Evolutionary conservation across 352 stramenopile species (phyloP), one percentile per base, ranked within the genome.

Genomic region (Phytophthora agathidicida): DNA sequence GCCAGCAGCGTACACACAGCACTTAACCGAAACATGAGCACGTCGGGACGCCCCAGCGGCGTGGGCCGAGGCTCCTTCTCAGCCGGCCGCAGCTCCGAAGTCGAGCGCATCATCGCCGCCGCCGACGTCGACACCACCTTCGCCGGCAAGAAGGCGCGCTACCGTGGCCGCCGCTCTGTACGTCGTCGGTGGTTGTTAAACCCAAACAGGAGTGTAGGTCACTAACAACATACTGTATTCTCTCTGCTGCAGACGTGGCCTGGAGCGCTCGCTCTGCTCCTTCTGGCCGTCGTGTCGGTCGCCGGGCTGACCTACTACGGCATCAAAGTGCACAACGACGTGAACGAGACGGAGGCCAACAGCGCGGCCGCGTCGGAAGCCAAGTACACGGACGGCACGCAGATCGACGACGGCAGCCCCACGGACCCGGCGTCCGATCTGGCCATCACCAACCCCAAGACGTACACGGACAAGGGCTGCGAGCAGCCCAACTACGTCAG

Each of bases 401-500:
- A 80, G 36, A 93, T 95, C 45, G 60, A 74, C 0, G 86, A 93
- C 44, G 86, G 86, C 20, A 73, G 62, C 19, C 65, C 75, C 1
- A 71, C 31, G 1, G 78, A 86, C 45, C 26, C 59, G 17, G 75
- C 71, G 0, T 69, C 81, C 8, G 76, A 89, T 23, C 52, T 93
- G 17, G 43, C 72, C 3, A 61, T 78, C 8, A 88, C 84, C 14
- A 95, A 95, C 63, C 86, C 86, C 1, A 81, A 78, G 47, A 63
- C 46, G n/a, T 95, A 88, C 66, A 74, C 66, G 28, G 83, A 92
- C 61, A 75, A 71, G 27, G 69, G 60, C n/a, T 95, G 86, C 57
- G 57, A 93, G 37, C 86, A 91, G 64, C 85, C 85, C 46, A 89
- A 95, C 67, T 95, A 82, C 57, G 55, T 91, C 10, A 93, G 82